Base-by-base conservation (phyloP, 1,284 basidiomycete genomes). In the Rhodotorula mucilaginosa region DNA sequence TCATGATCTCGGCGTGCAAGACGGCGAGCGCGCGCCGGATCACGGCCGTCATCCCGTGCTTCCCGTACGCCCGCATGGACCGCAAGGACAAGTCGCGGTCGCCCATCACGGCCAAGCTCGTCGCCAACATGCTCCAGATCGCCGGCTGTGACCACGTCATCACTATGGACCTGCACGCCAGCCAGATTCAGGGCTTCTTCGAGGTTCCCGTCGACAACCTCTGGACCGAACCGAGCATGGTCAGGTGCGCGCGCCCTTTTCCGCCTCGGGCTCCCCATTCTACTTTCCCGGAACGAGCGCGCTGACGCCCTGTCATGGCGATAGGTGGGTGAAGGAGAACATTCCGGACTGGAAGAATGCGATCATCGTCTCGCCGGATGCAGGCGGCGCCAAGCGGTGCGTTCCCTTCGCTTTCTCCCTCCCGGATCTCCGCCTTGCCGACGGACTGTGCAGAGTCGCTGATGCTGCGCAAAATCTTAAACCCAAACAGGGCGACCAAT, bases 121-220 rank as follows among this genome's bases (percentile, higher is more conserved):
- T 95, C 49, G 96, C 96, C 60, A 99, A 98, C 83, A 95, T 99
- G 88, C 86, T 99, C 70, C 91, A 89, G 56, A 92, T 97, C 39
- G 96, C 97, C 21, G 96, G 96, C 46, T 95, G 93, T 77, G 95
- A 99, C 84, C 96, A 99, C 81, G 92, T 99, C 79, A 99, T 99
- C 80, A 99, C 96, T 29, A 95, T 99, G 89, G 96, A 99, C 81
- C 85, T 99, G 56, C 96, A 99, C 81, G 97, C 96, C 18, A 93
- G 91, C 77, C 96, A 99, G 84, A 98, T 99, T 76, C 96, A 99
- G 82, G 96, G 96, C 18, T 99, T 99, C 85, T 99, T 99, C 81
- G 94, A 99, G 82, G 95, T 99, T 77, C 97, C 96, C 23, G 95
- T 97, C 68, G 96, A 99, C 84, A 99, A 99, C 82, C 84, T 97